phyloP scores from a whole-genome alignment of 2,329 filamentous ascomycete genomes.

The Fusarium staphyleae region DNA sequence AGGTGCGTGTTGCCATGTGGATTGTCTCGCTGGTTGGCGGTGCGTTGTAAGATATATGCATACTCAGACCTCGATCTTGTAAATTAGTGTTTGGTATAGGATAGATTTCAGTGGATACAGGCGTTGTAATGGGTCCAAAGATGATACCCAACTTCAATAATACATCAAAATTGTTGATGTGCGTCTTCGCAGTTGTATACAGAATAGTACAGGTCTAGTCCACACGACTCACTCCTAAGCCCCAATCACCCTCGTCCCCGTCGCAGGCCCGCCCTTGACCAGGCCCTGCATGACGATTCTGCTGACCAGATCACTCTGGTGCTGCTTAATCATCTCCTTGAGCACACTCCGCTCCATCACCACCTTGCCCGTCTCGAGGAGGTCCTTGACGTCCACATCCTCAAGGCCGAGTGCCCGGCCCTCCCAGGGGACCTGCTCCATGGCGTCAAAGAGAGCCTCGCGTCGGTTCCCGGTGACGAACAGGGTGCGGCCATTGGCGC shows the following conservation, averaged over 20 bases:
- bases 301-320: slow-evolving; percentile 71
- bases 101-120: slow-evolving; percentile 4
- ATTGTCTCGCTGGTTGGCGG: slow-evolving; percentile 86
- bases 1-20: slow-evolving; percentile 92
- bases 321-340: slow-evolving; percentile 73
- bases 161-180: not conserved
- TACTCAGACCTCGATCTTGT: slow-evolving; percentile 15
- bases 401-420: slow-evolving; percentile 72
- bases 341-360: slow-evolving; percentile 87
- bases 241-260: slow-evolving; percentile 51
- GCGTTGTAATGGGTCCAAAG: not conserved
- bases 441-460: slow-evolving; percentile 69
- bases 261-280: slow-evolving; percentile 43
- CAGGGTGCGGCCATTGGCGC: slow-evolving; percentile 71
- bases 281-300: slow-evolving; percentile 55
- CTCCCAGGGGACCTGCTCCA: slow-evolving; percentile 69
- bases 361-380: slow-evolving; percentile 83
- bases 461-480: slow-evolving; percentile 72
- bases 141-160: slow-evolving; percentile 18
- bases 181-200: slow-evolving; percentile 32
- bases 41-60: slow-evolving; percentile 66
- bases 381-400: slow-evolving; percentile 96
- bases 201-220: slow-evolving; percentile 43
- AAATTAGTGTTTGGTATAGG: slow-evolving; percentile 20
- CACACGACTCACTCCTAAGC: slow-evolving; percentile 33